phyloP scores from a whole-genome alignment of 23 red algal species.

The Cyanidium caldarium region DNA sequence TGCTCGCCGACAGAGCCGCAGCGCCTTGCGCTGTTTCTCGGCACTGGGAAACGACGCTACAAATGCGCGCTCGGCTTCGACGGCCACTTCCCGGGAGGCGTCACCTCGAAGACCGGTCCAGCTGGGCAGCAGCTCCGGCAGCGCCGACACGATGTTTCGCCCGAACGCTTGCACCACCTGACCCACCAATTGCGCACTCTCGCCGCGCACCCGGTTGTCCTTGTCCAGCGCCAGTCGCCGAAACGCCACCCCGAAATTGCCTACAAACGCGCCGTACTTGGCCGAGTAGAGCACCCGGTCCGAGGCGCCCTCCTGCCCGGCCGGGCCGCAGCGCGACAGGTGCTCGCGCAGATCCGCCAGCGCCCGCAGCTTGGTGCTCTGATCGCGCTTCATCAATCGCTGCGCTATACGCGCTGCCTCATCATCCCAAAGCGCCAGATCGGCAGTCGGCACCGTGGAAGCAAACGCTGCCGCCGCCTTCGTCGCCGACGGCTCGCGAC shows the following conservation, averaged over 20 bases:
- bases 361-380: neutral
- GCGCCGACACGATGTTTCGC: neutral
- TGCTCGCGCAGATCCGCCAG: neutral
- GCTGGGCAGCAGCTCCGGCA: neutral
- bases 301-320: neutral
- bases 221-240: neutral
- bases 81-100: neutral
- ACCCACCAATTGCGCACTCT: neutral
- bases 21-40: neutral
- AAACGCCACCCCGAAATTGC: neutral
- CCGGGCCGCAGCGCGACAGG: neutral
- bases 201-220: neutral
- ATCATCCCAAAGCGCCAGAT: neutral
- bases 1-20: too few species aligned
- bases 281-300: neutral
- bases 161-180: neutral
- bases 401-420: neutral
- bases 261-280: conserved; percentile 4
- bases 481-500: neutral
- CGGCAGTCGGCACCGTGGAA: neutral
- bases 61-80: neutral
- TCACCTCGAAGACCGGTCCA: neutral
- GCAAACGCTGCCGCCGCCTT: neutral
- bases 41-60: neutral
- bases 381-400: neutral